These are phyloP conservation scores for Globisporangium mamillatum DNA, from an alignment of 352 stramenopile species.

Conservation along the genomic window DNA sequence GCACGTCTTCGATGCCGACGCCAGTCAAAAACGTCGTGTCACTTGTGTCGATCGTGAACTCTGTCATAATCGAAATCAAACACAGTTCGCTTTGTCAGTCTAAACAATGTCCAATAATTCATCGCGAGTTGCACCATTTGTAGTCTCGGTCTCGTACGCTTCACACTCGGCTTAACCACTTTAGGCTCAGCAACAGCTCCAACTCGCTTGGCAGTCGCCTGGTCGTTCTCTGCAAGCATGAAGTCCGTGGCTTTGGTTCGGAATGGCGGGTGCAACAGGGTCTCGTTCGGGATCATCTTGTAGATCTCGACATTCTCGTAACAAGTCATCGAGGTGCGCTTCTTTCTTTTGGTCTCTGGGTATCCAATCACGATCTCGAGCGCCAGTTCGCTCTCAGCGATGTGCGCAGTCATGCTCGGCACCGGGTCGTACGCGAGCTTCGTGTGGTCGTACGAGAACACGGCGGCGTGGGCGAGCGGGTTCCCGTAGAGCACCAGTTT, in stretches of 20 bases:
- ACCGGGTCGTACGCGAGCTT: constrained; percentile 74
- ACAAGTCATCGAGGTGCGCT: constrained; percentile 29
- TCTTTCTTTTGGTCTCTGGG: constrained; percentile 68
- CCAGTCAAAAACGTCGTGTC: constrained; percentile 79
- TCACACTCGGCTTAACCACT: constrained; percentile 3
- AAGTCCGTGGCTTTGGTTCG: constrained; percentile 45
- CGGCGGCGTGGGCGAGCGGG: constrained; percentile 52
- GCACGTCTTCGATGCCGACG: constrained; percentile 64
- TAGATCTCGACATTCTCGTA: constrained; percentile 84
- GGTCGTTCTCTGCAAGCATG: constrained; percentile 29
- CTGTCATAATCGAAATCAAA: not conserved
- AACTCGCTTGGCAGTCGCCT: constrained; percentile 22
- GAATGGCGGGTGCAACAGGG: constrained; percentile 52
- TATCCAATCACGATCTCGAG: constrained; percentile 58
- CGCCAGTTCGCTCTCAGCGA: constrained; percentile 22
- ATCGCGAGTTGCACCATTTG: not conserved
- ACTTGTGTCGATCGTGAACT: constrained; percentile 34
- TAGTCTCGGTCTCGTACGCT: constrained; percentile 14
- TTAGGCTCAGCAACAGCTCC: constrained; percentile 2
- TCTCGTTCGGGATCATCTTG: constrained; percentile 74
- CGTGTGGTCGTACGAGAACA: constrained; percentile 58
- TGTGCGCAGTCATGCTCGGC: constrained; percentile 43
- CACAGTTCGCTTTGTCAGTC: not conserved
- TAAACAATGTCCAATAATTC: not conserved
- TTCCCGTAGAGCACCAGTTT: constrained; percentile 81